Conservation (phyloP, 768 basidiomycete species). For the Podaxis pistillaris region DNA sequence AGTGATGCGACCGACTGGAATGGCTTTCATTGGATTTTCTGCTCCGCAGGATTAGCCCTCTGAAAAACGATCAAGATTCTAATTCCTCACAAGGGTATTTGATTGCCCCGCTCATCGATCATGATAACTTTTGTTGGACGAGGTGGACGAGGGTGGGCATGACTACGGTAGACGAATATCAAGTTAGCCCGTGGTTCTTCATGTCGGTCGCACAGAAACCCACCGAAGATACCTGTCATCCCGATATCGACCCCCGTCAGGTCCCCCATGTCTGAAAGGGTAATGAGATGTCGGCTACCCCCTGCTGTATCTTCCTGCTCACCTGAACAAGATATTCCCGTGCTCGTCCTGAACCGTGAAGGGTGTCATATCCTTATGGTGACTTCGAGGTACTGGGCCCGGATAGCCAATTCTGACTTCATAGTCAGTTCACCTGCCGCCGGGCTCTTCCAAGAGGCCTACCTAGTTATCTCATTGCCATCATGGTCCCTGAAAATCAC, state of each 20-base stretch:
- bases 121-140: slow-evolving; percentile 18
- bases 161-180: background rate
- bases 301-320: background rate
- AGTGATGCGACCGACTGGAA: slow-evolving; percentile 11
- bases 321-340: slow-evolving; percentile 61
- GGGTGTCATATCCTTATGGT: slow-evolving; percentile 31
- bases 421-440: background rate
- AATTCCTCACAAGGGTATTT: slow-evolving; percentile 18
- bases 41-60: background rate
- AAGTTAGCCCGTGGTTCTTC: background rate
- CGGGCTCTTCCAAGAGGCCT: slow-evolving; percentile 10
- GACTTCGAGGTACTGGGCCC: slow-evolving; percentile 1
- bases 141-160: slow-evolving; percentile 4
- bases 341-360: slow-evolving; percentile 59
- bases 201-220: background rate
- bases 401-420: slow-evolving; percentile 5
- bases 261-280: slow-evolving; percentile 1
- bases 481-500: slow-evolving; percentile 68
- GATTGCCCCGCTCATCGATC: slow-evolving; percentile 20
- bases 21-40: slow-evolving; percentile 12
- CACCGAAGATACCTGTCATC: slow-evolving; percentile 9
- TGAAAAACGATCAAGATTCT: background rate
- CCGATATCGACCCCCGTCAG: background rate
- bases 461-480: slow-evolving; percentile 66
- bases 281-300: background rate